phyloP scores from a whole-genome alignment of 1,284 basidiomycete species.

The Puccinia horiana region DNA sequence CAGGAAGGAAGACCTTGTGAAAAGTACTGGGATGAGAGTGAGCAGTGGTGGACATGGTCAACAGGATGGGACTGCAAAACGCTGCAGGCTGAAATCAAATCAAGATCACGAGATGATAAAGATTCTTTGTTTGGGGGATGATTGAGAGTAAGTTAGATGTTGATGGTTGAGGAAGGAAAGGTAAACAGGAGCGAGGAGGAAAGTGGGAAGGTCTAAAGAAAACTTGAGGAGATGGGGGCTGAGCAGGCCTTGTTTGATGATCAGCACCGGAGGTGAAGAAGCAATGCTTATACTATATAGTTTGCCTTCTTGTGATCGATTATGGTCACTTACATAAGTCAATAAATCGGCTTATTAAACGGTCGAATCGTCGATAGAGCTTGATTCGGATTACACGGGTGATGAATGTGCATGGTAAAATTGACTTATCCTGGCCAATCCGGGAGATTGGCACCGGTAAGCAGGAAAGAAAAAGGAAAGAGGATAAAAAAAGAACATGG shows the following conservation, averaged over 20 bases:
- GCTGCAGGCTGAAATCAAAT: not conserved
- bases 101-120: not conserved
- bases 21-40: constrained; percentile 8
- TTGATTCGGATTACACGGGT: not conserved
- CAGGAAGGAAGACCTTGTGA: constrained; percentile 1
- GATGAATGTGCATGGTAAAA: not conserved
- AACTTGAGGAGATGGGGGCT: not conserved
- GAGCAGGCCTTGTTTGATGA: not conserved
- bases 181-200: not conserved
- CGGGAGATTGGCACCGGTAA: not conserved
- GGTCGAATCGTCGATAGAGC: no score
- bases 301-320: not conserved
- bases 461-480: not conserved
- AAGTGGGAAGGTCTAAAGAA: not conserved
- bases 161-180: not conserved
- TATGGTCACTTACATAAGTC: not conserved
- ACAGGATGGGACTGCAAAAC: not conserved
- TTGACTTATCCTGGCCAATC: not conserved
- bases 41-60: constrained; percentile 18
- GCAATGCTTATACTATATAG: not conserved
- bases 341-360: not conserved
- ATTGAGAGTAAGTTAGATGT: not conserved
- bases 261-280: not conserved
- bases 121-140: not conserved
- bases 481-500: not conserved